Percentiles rank a stretch among this genome's conserved stretches.
phyloP scores from a whole-genome alignment of 2,329 filamentous ascomycete species.

The Atkinsonella hypoxylon region DNA sequence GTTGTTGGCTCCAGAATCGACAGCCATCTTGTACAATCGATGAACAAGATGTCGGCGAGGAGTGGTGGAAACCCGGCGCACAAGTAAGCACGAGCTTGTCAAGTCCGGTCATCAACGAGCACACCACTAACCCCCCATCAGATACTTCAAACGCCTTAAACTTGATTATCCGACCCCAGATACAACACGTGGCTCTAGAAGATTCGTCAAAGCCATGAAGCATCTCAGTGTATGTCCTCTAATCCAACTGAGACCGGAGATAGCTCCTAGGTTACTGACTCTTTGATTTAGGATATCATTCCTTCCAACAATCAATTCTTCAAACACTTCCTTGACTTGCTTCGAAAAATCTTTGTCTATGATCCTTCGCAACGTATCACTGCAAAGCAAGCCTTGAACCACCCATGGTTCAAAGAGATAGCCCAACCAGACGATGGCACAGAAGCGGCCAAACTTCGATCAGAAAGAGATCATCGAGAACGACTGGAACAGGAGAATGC shows the following conservation, averaged over 20 bases:
- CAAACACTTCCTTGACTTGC: constrained; percentile 42
- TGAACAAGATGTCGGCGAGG: constrained; percentile 40
- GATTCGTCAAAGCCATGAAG: constrained; percentile 65
- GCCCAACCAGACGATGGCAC: constrained; percentile 49
- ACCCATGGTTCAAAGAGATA: constrained; percentile 48
- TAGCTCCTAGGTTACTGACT: neutral
- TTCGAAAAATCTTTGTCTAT: constrained; percentile 50
- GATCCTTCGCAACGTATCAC: constrained; percentile 47
- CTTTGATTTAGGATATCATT: constrained; percentile 33
- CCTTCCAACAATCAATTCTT: constrained; percentile 41
- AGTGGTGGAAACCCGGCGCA: constrained; percentile 49
- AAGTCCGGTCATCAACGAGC: neutral
- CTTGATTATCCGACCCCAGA: constrained; percentile 54
- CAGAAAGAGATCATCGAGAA: constrained; percentile 6
- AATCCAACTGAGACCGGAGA: neutral
- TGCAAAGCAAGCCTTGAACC: constrained; percentile 45
- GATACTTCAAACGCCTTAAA: constrained; percentile 54
- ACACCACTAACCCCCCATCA: constrained; percentile 17
- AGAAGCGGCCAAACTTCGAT: constrained; percentile 43
- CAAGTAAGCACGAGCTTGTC: constrained; percentile 35
- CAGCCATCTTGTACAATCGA: constrained; percentile 37
- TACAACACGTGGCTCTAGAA: constrained; percentile 50
- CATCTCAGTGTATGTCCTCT: constrained; percentile 40
- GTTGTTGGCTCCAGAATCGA: constrained; percentile 51
- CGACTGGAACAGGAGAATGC: constrained; percentile 5